Evolutionary conservation across 352 stramenopile genomes (phyloP).

Genomic region (Pythium insidiosum): DNA sequence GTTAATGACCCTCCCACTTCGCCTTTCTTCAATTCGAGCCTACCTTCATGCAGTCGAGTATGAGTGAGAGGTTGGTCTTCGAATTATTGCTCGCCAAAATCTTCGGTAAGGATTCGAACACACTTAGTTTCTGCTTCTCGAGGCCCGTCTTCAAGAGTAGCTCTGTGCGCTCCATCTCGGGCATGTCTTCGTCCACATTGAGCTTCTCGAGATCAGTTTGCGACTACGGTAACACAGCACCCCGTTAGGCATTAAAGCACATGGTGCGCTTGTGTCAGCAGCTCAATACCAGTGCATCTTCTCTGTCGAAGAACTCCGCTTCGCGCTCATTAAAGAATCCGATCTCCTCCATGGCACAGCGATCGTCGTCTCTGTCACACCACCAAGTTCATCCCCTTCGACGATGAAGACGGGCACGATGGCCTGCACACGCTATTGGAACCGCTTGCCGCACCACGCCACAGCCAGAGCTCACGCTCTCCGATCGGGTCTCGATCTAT

Average conservation of each 20-base stretch:
- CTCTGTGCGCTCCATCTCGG: constrained; percentile 71
- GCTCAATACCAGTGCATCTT: constrained; percentile 75
- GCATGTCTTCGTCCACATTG: constrained; percentile 79
- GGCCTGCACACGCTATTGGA: no score
- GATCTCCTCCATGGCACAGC: constrained; percentile 61
- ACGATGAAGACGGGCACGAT: background rate
- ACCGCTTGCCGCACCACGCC: no score
- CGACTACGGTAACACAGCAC: constrained; percentile 26
- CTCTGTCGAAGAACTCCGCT: constrained; percentile 76
- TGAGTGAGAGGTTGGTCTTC: constrained; percentile 47
- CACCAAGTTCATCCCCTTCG: background rate
- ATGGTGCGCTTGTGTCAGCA: no score
- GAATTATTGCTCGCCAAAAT: constrained; percentile 69
- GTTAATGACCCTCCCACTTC: background rate
- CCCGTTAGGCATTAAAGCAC: no score
- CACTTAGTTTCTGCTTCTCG: constrained; percentile 76
- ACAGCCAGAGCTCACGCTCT: no score
- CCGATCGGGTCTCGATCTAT: no score
- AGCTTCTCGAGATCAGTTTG: constrained; percentile 80
- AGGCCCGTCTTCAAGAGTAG: constrained; percentile 69
- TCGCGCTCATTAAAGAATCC: constrained; percentile 80
- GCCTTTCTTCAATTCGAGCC: background rate
- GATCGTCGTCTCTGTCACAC: background rate
- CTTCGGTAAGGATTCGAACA: constrained; percentile 56
- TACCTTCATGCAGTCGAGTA: constrained; percentile 78